Base-by-base conservation (phyloP, 257 asterid genomes). In the Ligustrum vulgare region DNA sequence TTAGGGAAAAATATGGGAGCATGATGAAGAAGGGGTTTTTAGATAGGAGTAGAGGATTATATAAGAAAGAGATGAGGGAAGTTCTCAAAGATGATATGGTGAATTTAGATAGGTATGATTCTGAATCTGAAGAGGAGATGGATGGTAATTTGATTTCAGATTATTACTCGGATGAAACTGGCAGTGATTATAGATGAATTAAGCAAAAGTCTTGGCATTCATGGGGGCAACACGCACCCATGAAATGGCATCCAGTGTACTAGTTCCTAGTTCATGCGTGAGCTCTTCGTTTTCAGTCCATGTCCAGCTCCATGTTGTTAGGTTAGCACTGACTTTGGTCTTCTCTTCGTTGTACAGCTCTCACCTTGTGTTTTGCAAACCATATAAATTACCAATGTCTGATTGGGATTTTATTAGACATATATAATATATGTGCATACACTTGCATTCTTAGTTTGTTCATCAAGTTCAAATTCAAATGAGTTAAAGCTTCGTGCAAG, bases 21-120 rank as follows among this genome's bases (percentile, higher is more conserved):
- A 86, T 94, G 93, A 87, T 92, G 96, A 86, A 80, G 79, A 78
- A 75, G 77, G 98, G 98, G 25, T 84, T 90, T 69, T 81, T 89
- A 68, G 91, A 90, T 66, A 83, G 91, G 41, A 93, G 96, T 73
- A 84, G 89, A 74, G 97, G 97, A 68, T 76, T 91, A 45, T 82
- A 89, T 76, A 87, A 83, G 85, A 84, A 75, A 51, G 84, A 81
- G 68, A 82, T 54, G 69, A 62, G 13, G 36, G 70, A 65, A 54
- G 77, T 25, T 75, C 64, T 49, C 18, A 76, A 76, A 71, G 81
- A 69, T 69, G 85, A 78, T 35, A 72, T 79, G 81, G 69, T 47
- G 49, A 43, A 75, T 23, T 65, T 67, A 70, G 64, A 45, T 63
- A 67, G 71, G 67, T 56, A 60, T 82, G 77, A 75, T 23, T 84